Evolutionary conservation across 331 rosid genomes (phyloP).

Genomic region (Malus hybrid): DNA sequence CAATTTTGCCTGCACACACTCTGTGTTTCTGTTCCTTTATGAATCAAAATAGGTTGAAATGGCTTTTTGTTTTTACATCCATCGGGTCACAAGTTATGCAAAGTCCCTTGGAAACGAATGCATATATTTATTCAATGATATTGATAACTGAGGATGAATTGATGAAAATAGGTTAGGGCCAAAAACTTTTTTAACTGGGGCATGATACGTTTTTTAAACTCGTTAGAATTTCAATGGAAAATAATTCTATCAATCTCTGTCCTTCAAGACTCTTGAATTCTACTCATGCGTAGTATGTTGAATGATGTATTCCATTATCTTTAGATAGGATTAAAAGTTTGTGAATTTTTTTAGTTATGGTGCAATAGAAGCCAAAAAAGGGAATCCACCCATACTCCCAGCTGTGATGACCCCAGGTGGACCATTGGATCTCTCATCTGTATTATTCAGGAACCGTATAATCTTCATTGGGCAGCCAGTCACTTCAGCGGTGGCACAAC

Average conservation of each 20-base stretch:
- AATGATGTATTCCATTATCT: neutral
- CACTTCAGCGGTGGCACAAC: conserved; percentile 78
- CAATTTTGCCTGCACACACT: too few species aligned
- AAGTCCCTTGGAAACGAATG: too few species aligned
- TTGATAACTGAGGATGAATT: too few species aligned
- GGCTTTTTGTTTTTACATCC: too few species aligned
- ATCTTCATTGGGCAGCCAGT: conserved; percentile 91
- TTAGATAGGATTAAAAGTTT: conserved; percentile 1
- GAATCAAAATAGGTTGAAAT: too few species aligned
- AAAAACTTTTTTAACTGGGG: too few species aligned
- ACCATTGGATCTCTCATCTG: conserved; percentile 77
- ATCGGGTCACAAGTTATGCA: too few species aligned
- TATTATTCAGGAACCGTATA: conserved; percentile 78
- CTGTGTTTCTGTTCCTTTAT: too few species aligned
- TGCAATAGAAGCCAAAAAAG: conserved; percentile 58
- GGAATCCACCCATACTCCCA: conserved; percentile 79
- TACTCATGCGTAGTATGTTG: neutral
- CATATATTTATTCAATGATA: too few species aligned
- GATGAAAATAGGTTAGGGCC: too few species aligned
- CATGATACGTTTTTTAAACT: too few species aligned
- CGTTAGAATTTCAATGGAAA: neutral
- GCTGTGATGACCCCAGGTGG: conserved; percentile 92
- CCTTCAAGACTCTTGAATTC: neutral
- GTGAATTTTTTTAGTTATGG: conserved; percentile 43
- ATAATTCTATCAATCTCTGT: neutral